A percentile compares a stretch with the other conserved stretches of the same genome.
Evolutionary conservation across 2,329 filamentous ascomycete species (phyloP).

Genomic region (Fusarium incarnatum): DNA sequence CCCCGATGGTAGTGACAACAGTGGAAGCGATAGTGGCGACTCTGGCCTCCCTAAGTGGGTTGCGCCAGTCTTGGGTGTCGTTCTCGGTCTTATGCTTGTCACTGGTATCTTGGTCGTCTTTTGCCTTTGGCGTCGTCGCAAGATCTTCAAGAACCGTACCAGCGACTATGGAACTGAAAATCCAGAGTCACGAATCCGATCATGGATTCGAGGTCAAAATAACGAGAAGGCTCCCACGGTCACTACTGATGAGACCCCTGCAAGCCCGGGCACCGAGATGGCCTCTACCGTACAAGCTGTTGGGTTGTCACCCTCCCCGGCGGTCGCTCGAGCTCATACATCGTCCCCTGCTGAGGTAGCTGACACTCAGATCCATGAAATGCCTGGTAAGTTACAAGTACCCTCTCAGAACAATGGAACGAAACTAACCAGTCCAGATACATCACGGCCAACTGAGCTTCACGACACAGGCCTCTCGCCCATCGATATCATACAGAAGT

Average conservation of each 20-base stretch:
- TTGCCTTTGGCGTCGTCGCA: slow-evolving; percentile 65
- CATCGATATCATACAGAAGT: slow-evolving; percentile 54
- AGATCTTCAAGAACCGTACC: slow-evolving; percentile 53
- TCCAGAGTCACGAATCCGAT: slow-evolving; percentile 60
- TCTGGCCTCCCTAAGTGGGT: slow-evolving; percentile 66
- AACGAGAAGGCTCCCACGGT: slow-evolving; percentile 58
- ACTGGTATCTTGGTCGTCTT: slow-evolving; percentile 63
- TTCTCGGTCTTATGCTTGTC: slow-evolving; percentile 68
- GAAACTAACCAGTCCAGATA: slow-evolving; percentile 51
- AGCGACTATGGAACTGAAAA: slow-evolving; percentile 59
- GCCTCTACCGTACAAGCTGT: slow-evolving; percentile 38
- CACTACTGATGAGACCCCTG: slow-evolving; percentile 57
- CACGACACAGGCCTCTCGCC: slow-evolving; percentile 57
- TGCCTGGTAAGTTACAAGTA: slow-evolving; percentile 55
- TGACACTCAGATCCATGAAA: slow-evolving; percentile 59
- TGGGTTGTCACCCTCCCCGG: slow-evolving; percentile 27
- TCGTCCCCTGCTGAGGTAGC: slow-evolving; percentile 54
- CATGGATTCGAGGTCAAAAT: slow-evolving; percentile 64
- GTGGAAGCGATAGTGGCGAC: slow-evolving; percentile 46
- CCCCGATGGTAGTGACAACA: slow-evolving; percentile 21
- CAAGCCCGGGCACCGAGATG: slow-evolving; percentile 56
- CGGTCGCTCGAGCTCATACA: slow-evolving; percentile 23
- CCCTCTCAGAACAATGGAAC: no score
- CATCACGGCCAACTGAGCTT: slow-evolving; percentile 59
- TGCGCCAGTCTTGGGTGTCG: slow-evolving; percentile 70